These are phyloP conservation scores for Microdochium trichocladiopsis DNA, from an alignment of 2,329 filamentous ascomycete genomes.

Conservation along the genomic window DNA sequence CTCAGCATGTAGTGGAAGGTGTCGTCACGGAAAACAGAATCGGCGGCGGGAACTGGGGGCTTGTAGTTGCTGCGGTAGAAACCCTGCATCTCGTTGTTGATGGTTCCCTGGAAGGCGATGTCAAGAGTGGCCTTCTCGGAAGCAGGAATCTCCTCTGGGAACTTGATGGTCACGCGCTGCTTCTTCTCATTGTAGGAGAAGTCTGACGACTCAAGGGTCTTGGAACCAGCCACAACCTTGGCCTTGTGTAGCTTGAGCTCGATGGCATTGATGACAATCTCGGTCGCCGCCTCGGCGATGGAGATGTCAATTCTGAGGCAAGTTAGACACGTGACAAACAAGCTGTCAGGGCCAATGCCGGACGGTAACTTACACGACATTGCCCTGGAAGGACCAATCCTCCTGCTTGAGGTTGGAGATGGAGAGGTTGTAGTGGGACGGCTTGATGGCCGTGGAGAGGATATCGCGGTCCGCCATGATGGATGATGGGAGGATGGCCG, in stretches of 20 bases:
- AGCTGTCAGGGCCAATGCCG: background rate
- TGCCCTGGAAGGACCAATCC: constrained; percentile 72
- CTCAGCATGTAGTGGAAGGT: constrained; percentile 73
- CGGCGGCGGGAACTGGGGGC: constrained; percentile 61
- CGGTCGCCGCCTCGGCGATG: constrained; percentile 63
- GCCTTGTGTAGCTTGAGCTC: constrained; percentile 68
- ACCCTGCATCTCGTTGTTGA: constrained; percentile 88
- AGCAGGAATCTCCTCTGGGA: constrained; percentile 63
- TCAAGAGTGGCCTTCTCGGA: constrained; percentile 59
- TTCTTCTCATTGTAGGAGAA: constrained; percentile 77
- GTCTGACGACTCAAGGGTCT: constrained; percentile 52
- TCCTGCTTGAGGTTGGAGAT: constrained; percentile 75
- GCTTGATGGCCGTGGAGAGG: constrained; percentile 62
- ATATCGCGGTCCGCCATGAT: constrained; percentile 55
- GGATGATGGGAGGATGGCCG: constrained; percentile 22
- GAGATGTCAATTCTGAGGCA: constrained; percentile 61
- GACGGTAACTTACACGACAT: constrained; percentile 49
- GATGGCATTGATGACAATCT: constrained; percentile 78
- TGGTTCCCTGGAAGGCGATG: constrained; percentile 70
- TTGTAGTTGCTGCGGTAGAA: constrained; percentile 96
- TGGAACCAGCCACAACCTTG: constrained; percentile 53
- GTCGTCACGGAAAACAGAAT: constrained; percentile 69
- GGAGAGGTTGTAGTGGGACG: constrained; percentile 77
- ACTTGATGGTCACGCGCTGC: constrained; percentile 75
- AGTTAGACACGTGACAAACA: background rate